Evolutionary conservation across 106 monocot species (phyloP).

Genomic region (Allium fistulosum): DNA sequence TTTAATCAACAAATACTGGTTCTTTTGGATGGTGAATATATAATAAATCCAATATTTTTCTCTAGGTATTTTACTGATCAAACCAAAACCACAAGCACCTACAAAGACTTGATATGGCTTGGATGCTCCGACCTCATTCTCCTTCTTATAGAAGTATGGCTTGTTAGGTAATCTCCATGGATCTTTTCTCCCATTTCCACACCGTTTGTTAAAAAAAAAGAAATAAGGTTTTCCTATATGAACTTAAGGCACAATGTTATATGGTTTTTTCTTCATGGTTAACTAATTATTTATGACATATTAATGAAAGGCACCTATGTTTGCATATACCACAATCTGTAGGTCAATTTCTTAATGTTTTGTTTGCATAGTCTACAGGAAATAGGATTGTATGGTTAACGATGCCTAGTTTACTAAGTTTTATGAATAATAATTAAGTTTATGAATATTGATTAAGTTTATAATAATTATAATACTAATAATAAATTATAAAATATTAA

Average conservation of each 20-base stretch:
- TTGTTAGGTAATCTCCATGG: constrained; percentile 45
- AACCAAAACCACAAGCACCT: constrained; percentile 97
- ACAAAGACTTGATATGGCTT: constrained; percentile 99
- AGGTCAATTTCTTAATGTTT: too few relatives aligned
- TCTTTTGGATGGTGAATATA: not conserved
- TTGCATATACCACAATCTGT: not conserved
- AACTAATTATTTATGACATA: not conserved
- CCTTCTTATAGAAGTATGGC: constrained; percentile 79
- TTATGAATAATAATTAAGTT: too few relatives aligned
- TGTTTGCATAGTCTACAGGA: too few relatives aligned
- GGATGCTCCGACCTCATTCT: constrained; percentile 83
- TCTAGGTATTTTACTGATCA: constrained; percentile 81
- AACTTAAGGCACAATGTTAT: not conserved
- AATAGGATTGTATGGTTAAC: too few relatives aligned
- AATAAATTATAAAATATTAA: too few relatives aligned
- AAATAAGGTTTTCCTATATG: too few relatives aligned
- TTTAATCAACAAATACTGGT: not conserved
- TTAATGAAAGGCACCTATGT: not conserved
- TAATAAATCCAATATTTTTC: not conserved
- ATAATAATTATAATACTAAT: too few relatives aligned
- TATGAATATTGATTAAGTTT: too few relatives aligned
- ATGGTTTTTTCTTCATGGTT: not conserved
- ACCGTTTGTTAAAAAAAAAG: too few relatives aligned
- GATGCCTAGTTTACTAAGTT: too few relatives aligned
- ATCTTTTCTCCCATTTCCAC: not conserved